Conservation (phyloP, 225 moss, liverwort and hornwort species). For the Straminergon stramineum region DNA sequence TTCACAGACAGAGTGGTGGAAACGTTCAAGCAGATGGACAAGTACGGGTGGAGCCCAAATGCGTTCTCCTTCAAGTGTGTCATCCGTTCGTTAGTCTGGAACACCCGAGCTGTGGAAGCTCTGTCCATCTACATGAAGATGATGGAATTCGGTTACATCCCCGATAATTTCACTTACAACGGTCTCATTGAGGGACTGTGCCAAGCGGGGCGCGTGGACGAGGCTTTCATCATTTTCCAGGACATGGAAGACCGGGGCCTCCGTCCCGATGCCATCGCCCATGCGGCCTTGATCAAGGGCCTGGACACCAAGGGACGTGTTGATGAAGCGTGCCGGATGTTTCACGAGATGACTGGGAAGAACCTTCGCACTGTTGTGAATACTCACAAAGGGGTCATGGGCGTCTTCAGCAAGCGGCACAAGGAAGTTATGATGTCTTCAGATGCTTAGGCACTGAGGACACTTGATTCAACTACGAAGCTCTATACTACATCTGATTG, state of each 20-base stretch:
- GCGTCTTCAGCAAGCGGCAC: conserved; percentile 36
- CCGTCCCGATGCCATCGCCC: conserved; percentile 22
- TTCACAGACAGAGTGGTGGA: conserved; percentile 12
- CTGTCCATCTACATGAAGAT: conserved; percentile 19
- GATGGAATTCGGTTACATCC: conserved; percentile 26
- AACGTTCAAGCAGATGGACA: conserved; percentile 21
- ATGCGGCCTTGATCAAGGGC: conserved; percentile 36
- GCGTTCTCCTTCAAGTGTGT: conserved; percentile 42
- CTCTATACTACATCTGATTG: not conserved
- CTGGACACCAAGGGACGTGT: conserved; percentile 29
- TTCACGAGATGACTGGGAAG: conserved; percentile 40
- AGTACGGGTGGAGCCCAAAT: conserved; percentile 31
- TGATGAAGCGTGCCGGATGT: conserved; percentile 30
- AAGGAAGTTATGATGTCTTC: conserved; percentile 1
- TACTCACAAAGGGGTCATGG: conserved; percentile 37
- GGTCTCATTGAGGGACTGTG: conserved; percentile 41
- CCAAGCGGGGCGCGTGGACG: conserved; percentile 25
- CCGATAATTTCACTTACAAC: conserved; percentile 44
- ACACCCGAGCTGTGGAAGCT: conserved; percentile 11
- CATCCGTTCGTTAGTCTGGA: conserved; percentile 35
- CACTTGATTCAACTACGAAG: not conserved
- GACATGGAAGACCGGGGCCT: conserved; percentile 36
- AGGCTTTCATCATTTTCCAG: conserved; percentile 26
- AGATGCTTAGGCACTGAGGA: not conserved
- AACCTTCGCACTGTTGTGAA: conserved; percentile 26